Evolutionary conservation across 306 rosid species (phyloP).

Genomic region (Gastrolobium villosum): DNA sequence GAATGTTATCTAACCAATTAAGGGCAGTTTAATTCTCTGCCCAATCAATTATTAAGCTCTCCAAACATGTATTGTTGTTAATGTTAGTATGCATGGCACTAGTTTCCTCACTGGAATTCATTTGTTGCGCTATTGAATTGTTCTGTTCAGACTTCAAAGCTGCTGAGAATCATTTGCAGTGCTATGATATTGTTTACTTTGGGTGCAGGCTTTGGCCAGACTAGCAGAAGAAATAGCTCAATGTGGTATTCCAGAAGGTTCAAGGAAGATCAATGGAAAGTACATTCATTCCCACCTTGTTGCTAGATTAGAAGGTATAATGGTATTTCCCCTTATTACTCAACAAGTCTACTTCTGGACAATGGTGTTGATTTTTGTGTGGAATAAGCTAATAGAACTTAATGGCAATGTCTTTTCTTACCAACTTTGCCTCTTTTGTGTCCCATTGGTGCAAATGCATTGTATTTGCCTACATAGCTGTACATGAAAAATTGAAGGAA

Average conservation of each 20-base stretch:
- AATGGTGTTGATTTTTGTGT: constrained; percentile 12
- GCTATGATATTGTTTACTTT: constrained; percentile 39
- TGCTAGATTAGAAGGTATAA: constrained; percentile 78
- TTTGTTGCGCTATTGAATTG: constrained; percentile 5
- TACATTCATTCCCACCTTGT: constrained; percentile 92
- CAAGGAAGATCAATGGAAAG: constrained; percentile 95
- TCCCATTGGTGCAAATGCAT: constrained; percentile 39
- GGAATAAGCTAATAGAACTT: constrained; percentile 27
- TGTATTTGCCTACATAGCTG: constrained; percentile 59
- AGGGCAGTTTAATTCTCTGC: neutral
- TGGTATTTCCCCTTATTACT: constrained; percentile 32
- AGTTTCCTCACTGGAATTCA: constrained; percentile 16
- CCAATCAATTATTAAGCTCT: constrained; percentile 25
- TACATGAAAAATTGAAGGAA: constrained; percentile 65
- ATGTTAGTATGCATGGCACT: constrained; percentile 6
- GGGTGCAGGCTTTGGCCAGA: constrained; percentile 72
- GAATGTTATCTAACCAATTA: constrained; percentile 29
- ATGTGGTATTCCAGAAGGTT: constrained; percentile 70
- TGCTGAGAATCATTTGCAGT: constrained; percentile 33
- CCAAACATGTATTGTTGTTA: neutral
- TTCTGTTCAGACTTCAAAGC: constrained; percentile 25
- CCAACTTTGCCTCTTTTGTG: constrained; percentile 39
- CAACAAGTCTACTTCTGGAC: constrained; percentile 24
- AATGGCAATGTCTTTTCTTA: neutral
- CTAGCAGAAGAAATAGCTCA: constrained; percentile 88